A percentile compares a stretch with the other conserved stretches of the same genome.
These are phyloP conservation scores for Melastoma malabathricum DNA, from an alignment of 345 rosid species.

Conservation along the genomic window DNA sequence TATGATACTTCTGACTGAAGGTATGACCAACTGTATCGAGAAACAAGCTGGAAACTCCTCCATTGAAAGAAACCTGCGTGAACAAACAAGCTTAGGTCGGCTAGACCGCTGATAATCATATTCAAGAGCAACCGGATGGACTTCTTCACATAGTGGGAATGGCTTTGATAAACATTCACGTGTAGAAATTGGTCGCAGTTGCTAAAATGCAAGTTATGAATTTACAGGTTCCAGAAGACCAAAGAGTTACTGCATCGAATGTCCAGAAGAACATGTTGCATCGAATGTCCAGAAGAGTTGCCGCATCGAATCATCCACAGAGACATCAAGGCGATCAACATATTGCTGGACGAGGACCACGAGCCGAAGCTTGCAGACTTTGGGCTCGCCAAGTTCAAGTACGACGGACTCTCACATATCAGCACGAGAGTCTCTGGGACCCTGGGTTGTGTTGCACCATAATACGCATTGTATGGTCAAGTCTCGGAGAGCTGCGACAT, in stretches of 20 bases:
- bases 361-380: conserved; percentile 76
- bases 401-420: conserved; percentile 62
- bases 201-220: background rate
- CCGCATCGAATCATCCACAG: conserved; percentile 71
- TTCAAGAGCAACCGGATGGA: too few relatives aligned
- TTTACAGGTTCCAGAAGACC: background rate
- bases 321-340: conserved; percentile 72
- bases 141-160: too few relatives aligned
- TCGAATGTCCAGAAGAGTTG: too few relatives aligned
- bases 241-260: conserved; percentile 43
- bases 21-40: conserved; percentile 80
- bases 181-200: background rate
- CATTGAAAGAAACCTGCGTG: conserved; percentile 62
- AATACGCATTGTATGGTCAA: conserved; percentile 73
- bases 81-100: conserved; percentile 1
- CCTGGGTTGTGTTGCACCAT: conserved; percentile 85
- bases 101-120: too few relatives aligned
- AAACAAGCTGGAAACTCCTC: conserved; percentile 72
- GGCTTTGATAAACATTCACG: too few relatives aligned
- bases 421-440: conserved; percentile 88
- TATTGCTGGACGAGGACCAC: conserved; percentile 64
- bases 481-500: conserved; percentile 72
- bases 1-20: conserved; percentile 63
- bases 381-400: conserved; percentile 73
- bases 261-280: conserved; percentile 85